Evolutionary conservation across 345 rosid species (phyloP).

Genomic region (Eucalyptus lansdowneana): DNA sequence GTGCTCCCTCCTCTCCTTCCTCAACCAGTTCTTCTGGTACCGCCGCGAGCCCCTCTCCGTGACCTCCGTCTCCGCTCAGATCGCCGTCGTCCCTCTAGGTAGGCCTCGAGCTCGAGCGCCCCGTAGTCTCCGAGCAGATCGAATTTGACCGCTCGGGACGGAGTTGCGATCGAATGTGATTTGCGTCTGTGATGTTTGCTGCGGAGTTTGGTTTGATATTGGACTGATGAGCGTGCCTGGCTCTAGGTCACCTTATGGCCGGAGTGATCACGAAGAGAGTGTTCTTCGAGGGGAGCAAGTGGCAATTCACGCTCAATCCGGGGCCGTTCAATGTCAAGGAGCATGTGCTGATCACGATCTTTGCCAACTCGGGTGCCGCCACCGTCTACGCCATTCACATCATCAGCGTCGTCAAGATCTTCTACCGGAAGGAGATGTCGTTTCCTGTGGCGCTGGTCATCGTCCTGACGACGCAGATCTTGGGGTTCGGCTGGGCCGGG

Average conservation of each 20-base stretch:
- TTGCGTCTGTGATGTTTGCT: background rate
- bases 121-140: background rate
- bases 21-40: slow-evolving; percentile 76
- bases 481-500: slow-evolving; percentile 74
- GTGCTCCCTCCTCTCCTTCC: slow-evolving; percentile 52
- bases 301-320: slow-evolving; percentile 46
- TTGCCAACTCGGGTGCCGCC: slow-evolving; percentile 53
- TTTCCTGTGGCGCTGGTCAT: slow-evolving; percentile 36
- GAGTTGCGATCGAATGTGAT: background rate
- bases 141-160: background rate
- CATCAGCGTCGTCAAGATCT: slow-evolving; percentile 39
- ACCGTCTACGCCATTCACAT: slow-evolving; percentile 49
- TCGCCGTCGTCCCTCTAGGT: slow-evolving; percentile 60
- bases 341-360: slow-evolving; percentile 59
- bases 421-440: slow-evolving; percentile 31
- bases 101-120: background rate
- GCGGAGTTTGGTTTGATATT: background rate
- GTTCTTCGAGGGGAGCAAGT: slow-evolving; percentile 29
- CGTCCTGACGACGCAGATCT: slow-evolving; percentile 48
- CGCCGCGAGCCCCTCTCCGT: slow-evolving; percentile 53
- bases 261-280: slow-evolving; percentile 5
- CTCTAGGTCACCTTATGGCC: slow-evolving; percentile 54
- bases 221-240: background rate
- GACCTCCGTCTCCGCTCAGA: slow-evolving; percentile 53
- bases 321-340: slow-evolving; percentile 63